Evolutionary conservation across 257 asterid genomes (phyloP), one percentile per base, ranked within the genome.

Genomic region (Capsicum rhomboideum): DNA sequence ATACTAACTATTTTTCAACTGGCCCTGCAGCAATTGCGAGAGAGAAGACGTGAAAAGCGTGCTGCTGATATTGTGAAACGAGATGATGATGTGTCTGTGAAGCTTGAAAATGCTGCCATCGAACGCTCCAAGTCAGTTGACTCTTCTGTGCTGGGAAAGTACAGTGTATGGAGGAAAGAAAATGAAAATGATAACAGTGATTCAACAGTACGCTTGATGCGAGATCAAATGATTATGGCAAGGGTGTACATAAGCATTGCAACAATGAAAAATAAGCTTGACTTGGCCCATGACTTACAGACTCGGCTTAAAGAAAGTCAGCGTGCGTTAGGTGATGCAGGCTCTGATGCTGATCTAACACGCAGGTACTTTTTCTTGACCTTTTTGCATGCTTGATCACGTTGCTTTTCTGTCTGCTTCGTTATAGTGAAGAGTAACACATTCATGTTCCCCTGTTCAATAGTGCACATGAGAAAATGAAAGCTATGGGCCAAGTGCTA

Each of bases 151-250:
- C 85, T 97, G 88, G 99, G 99, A 54, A 97, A 97, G 85, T 97
- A 97, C 86, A 97, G 98, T 82, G 86, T 97, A 85, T 97, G 99
- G 99, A 90, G 99, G 93, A 97, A 84, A 91, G 99, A 97, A 86
- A 92, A 84, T 82, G 99, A 97, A 13, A 94, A 91, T 82, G 99
- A 97, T 84, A 97, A 97, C 87, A 16, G 97, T 71, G 99, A 97
- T 90, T 92, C 98, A 82, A 95, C 90, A 82, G 97, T 97, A 37
- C 97, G 97, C 53, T 87, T 97, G 91, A 93, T 97, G 87, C 95
- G 98, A 49, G 99, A 97, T 89, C 98, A 97, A 91, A 89, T 93
- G 94, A 97, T 97, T 79, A 92, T 97, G 98, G 98, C 98, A 52
- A 95, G 97, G 92, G 98, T 95, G 53, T 97, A 97, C 86, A 69